Evolutionary conservation across 2,329 filamentous ascomycete species (phyloP), one percentile per base, ranked within the genome.

Genomic region (Fusarium abutilonis): DNA sequence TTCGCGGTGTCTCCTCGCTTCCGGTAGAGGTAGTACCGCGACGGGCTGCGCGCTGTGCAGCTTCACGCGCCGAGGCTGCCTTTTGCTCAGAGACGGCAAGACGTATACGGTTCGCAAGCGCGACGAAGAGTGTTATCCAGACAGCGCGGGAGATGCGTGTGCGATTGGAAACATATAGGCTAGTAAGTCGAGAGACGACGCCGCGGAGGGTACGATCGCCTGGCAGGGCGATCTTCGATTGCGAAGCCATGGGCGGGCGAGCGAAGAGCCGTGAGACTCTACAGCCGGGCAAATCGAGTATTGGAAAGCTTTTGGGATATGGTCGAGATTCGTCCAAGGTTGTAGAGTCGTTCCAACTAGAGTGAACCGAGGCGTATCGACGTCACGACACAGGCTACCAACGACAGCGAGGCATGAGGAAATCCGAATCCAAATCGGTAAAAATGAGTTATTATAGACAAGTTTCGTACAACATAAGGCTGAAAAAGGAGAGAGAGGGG

Each of bases 61-160:
- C 85, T 57, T 91, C 88, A 60, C 89, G 86, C 48, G 81, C 81
- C 1, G 90, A 89, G 3, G 92, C 91, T 14, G 91, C 91, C 76
- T 96, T 97, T 76, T 98, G 95, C 75, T 97, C 93, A 56, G 90
- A 89, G 72, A 98, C 89, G 69, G 94, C 93, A 84, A 92, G 89
- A 70, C 93, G 92, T 51, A 98, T 88, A 70, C 95, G 92, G 76
- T 96, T 93, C 59, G 89, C 82, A 59, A 97, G 86, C 43, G 92
- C 88, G 67, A 94, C 79, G 69, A 94, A 86, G 67, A 97, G 84
- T 26, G 92, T 89, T 61, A 96, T 80, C 80, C 96, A 96, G 68
- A 96, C 86, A 63, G 87, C 87, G 72, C 91, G 89, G 19, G 92
- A 94, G 76, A 97, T 93, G 66, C 86, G 86, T 46, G 88, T 92